Evolutionary conservation across 177 flowering plant genomes (phyloP), one percentile per base, ranked within the genome.

Genomic region (Tripterygium wilfordii): DNA sequence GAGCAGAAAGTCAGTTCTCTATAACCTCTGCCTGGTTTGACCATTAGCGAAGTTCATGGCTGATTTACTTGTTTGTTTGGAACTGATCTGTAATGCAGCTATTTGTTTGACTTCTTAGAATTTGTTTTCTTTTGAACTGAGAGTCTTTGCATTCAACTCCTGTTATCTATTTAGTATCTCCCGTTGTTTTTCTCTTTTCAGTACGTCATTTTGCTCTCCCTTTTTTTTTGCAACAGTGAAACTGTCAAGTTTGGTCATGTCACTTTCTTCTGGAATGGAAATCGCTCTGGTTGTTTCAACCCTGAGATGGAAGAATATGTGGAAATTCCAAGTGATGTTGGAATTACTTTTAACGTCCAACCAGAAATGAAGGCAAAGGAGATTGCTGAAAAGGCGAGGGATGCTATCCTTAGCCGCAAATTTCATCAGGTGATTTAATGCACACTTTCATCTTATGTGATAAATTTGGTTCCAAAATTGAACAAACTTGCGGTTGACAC

Each of bases 201-300:
- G 5, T 25, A 17, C 36, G 10, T 16, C 7, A 49, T 4, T 36
- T 48, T 13, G 20, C 13, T 24, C 19, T 42, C 10, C 23, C 19
- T 30, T n/a, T 44, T 19, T 20, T 42, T 23, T 0, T 13, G 1
- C 37, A 26, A 14, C 85, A 92, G 96, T 64, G 98, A 92, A 62
- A 92, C 98, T 29, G 96, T 88, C 36, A 92, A 88, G 53, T 88
- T 92, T 65, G 98, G 98, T 8, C 98, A 92, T 64, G 96, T 92
- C 48, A 92, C 98, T 26, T 88, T 92, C 62, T 86, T 88, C 79
- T 88, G 98, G 98, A 92, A 92, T 67, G 98, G 98, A 31, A 92
- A 92, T 36, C 94, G 98, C 26, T 88, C 98, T 5, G 98, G 98
- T 12, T 92, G 62, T 67, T 92, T 92, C 51, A 71, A 86, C 48